phyloP scores from a whole-genome alignment of 2,329 filamentous ascomycete genomes.

The Diplodia sapinea region DNA sequence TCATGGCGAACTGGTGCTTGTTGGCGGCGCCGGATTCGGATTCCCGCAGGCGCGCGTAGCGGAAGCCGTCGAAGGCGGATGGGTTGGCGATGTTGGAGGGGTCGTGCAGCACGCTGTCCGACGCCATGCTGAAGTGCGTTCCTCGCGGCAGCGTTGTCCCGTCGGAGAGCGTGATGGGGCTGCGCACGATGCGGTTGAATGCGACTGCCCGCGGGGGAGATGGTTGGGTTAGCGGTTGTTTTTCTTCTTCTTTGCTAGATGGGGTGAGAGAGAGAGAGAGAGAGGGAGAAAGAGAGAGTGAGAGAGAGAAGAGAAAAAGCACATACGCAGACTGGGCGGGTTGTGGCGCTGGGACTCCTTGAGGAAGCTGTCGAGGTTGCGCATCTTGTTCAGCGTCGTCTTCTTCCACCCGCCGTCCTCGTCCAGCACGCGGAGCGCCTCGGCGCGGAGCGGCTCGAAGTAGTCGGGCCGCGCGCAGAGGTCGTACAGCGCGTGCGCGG shows the following conservation, averaged over 20 bases:
- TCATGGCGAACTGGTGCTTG: slow-evolving; percentile 40
- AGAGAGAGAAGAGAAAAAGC: no score
- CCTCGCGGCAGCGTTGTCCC: slow-evolving; percentile 33
- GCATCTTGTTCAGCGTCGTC: slow-evolving; percentile 31
- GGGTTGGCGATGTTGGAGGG: slow-evolving; percentile 31
- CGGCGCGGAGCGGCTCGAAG: slow-evolving; percentile 32
- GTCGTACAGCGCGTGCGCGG: slow-evolving; percentile 33
- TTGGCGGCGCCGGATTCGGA: slow-evolving; percentile 1
- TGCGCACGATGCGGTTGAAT: neutral
- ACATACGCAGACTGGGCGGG: slow-evolving; percentile 26
- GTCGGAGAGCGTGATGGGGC: slow-evolving; percentile 31
- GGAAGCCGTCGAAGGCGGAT: slow-evolving; percentile 33
- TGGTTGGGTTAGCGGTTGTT: no score
- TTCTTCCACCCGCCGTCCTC: slow-evolving; percentile 32
- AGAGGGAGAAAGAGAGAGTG: neutral
- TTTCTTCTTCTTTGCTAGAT: no score
- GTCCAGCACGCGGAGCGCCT: slow-evolving; percentile 27
- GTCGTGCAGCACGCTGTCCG: no score
- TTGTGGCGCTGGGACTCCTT: slow-evolving; percentile 34
- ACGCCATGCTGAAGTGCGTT: neutral
- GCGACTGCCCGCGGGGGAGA: no score
- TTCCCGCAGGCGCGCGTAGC: slow-evolving; percentile 29
- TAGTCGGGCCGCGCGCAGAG: slow-evolving; percentile 34
- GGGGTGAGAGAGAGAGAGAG: no score
- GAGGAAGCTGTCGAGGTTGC: slow-evolving; percentile 35